Conservation (phyloP, 305 asterid species). For the Solanum hybrid region DNA sequence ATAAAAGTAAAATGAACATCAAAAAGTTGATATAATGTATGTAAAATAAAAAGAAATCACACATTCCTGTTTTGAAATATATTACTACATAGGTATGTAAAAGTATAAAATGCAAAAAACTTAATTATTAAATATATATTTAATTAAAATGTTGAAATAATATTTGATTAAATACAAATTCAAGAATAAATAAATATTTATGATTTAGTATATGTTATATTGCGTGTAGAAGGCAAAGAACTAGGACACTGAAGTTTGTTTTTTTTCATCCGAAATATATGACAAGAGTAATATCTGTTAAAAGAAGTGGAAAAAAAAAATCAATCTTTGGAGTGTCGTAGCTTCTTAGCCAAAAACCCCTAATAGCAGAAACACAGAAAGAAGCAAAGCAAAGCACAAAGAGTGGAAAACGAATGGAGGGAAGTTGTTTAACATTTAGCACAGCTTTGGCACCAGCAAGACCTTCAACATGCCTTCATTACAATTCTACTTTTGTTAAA, state of each 20-base stretch:
- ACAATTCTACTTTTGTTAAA: conserved; percentile 7
- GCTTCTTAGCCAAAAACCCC: conserved; percentile 1
- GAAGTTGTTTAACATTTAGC: conserved; percentile 44
- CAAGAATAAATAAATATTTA: too few species aligned
- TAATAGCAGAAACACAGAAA: background rate
- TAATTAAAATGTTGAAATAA: background rate
- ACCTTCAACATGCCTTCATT: conserved; percentile 30
- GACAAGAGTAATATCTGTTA: background rate
- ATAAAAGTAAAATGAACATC: background rate
- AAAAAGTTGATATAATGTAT: background rate
- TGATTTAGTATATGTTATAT: background rate
- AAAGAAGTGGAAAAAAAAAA: background rate
- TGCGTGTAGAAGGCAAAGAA: background rate
- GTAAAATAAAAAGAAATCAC: background rate
- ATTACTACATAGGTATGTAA: background rate
- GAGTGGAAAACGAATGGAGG: conserved; percentile 30
- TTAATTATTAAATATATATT: too few species aligned
- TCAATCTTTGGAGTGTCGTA: background rate
- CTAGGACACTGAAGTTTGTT: background rate
- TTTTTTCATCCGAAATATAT: background rate
- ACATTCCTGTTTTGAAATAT: background rate
- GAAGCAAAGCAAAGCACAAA: background rate
- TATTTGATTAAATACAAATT: too few species aligned
- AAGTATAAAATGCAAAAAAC: background rate
- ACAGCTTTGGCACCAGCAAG: conserved; percentile 15